Conservation (phyloP, 2,329 filamentous ascomycete genomes). For the Microdochium paspali region DNA sequence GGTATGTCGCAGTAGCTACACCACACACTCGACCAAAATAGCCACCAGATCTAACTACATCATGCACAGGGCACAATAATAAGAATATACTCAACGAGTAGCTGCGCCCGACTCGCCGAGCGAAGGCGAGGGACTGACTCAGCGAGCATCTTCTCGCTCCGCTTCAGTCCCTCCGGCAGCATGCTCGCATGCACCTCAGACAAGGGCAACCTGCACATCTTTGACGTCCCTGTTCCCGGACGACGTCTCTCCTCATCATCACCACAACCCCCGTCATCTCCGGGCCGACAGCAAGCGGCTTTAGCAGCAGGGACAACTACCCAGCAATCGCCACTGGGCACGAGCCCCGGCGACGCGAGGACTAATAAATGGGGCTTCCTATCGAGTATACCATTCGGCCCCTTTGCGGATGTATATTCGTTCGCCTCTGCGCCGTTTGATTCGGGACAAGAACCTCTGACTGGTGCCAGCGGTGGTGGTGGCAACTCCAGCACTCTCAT, state of each 20-base stretch:
- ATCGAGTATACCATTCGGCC: conserved; percentile 74
- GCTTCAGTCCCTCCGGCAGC: conserved; percentile 73
- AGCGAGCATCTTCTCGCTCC: conserved; percentile 77
- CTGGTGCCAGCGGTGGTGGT: not conserved
- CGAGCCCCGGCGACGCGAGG: conserved; percentile 29
- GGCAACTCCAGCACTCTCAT: not conserved
- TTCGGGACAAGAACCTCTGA: conserved; percentile 61
- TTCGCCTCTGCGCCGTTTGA: conserved; percentile 76
- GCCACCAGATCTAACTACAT: not conserved
- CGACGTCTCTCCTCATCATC: conserved; percentile 6
- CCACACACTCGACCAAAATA: not conserved
- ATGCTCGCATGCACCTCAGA: conserved; percentile 89
- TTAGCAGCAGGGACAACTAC: conserved; percentile 5
- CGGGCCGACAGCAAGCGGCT: conserved; percentile 7
- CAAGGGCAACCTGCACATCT: conserved; percentile 92
- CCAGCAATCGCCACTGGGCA: not conserved
- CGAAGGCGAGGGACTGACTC: conserved; percentile 82
- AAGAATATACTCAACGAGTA: conserved; percentile 73
- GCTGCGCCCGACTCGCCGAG: conserved; percentile 73
- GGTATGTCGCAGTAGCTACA: conserved; percentile 23
- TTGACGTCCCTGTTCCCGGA: conserved; percentile 59
- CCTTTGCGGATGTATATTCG: conserved; percentile 86
- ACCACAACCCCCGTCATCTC: conserved; percentile 6
- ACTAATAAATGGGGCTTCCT: conserved; percentile 75
- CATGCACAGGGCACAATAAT: conserved; percentile 65